Conservation (phyloP, 495 filamentous ascomycete species). For the Podospora comata region DNA sequence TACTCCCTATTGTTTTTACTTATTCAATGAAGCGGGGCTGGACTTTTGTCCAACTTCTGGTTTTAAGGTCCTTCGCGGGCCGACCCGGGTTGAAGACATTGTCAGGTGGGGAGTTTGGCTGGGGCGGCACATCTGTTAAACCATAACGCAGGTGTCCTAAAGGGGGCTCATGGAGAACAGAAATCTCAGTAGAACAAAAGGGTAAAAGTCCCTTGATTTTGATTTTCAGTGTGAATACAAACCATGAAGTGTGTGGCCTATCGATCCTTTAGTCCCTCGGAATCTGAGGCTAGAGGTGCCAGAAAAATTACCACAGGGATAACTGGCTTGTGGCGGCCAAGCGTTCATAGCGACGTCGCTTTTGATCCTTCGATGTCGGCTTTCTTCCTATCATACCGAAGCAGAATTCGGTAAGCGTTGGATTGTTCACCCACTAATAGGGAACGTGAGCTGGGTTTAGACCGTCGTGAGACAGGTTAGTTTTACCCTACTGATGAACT, state of each 20-base stretch:
- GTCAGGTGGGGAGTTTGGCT: conserved; percentile 68
- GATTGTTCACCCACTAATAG: conserved; percentile 55
- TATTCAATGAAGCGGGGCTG: conserved; percentile 72
- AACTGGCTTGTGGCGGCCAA: conserved; percentile 58
- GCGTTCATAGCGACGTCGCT: conserved; percentile 45
- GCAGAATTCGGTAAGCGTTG: conserved; percentile 57
- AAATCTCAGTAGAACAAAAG: conserved; percentile 77
- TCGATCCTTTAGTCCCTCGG: conserved; percentile 74
- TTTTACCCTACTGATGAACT: conserved; percentile 51
- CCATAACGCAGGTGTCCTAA: conserved; percentile 66
- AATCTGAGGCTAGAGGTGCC: conserved; percentile 74
- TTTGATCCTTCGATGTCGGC: conserved; percentile 53
- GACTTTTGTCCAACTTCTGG: conserved; percentile 65
- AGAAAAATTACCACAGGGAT: conserved; percentile 74
- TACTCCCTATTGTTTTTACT: conserved; percentile 72
- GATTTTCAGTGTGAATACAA: conserved; percentile 77
- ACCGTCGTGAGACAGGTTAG: conserved; percentile 52
- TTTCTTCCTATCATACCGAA: conserved; percentile 51
- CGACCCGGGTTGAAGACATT: conserved; percentile 72
- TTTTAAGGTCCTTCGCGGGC: conserved; percentile 63
- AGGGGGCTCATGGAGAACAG: conserved; percentile 70
- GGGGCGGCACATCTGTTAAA: conserved; percentile 68
- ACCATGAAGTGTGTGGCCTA: conserved; percentile 72
- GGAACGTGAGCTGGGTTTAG: conserved; percentile 49
- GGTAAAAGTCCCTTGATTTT: conserved; percentile 77